Base-by-base conservation (phyloP, 176 grass and related monocot species). In the Rhipidocladum racemiflorum region DNA sequence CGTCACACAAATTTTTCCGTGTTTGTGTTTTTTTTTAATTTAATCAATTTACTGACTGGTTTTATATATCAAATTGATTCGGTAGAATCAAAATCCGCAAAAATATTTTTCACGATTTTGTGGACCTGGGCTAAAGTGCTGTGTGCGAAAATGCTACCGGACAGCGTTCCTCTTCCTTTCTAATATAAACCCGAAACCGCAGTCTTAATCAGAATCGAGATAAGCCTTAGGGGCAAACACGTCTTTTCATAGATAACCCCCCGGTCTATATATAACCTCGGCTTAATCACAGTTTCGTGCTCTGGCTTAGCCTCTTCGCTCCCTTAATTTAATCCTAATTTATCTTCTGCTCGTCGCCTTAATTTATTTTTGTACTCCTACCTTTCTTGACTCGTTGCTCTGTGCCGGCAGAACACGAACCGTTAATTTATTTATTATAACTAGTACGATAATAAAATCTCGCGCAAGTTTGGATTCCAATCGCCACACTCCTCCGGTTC, bases 291-390 rank as follows among this genome's bases (percentile, higher is more conserved):
- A 35, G 10, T 81, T 57, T 60, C 78, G 61, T 38, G 61, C 24
- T 57, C 65, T 29, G 64, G 36, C 77, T 48, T n/a, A n/a, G n/a
- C n/a, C n/a, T n/a, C n/a, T n/a, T 64, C 77, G 21, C 70, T 36
- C 64, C 36, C 49, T 46, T 75, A 53, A 76, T 64, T 81, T 86
- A 82, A 42, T 24, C 61, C 32, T 84, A 75, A 83, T 65, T 83
- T 84, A 84, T 84, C 67, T 30, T 76, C 16, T 21, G n/a, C 5
- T 80, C 34, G 16, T 1, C 5, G 59, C 17, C 21, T 0, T 64
- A 27, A 72, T 62, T 45, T 44, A 55, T 34, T 76, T 65, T 28
- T 28, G n/a, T n/a, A 23, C 36, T 40, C 69, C 28, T 13, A 38
- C 3, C 66, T 23, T 64, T 27, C 17, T 65, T 50, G 32, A 56